These are phyloP conservation scores for Fusarium napiforme DNA, from an alignment of 2,329 filamentous ascomycete species.

Conservation along the genomic window DNA sequence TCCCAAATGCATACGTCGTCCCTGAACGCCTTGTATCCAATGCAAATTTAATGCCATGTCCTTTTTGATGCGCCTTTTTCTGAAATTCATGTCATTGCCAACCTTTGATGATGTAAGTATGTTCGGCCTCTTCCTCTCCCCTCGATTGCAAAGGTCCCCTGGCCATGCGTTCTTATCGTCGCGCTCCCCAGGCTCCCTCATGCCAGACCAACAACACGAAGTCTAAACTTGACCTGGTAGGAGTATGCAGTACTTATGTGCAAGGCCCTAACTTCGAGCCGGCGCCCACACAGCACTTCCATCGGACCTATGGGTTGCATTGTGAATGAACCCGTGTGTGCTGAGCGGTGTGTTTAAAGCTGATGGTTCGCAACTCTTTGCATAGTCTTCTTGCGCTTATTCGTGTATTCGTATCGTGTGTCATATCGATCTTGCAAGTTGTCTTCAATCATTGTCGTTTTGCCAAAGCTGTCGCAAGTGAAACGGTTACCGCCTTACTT, in stretches of 20 bases:
- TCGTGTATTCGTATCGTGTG: constrained; percentile 3
- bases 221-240: background rate
- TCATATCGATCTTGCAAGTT: background rate
- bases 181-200: background rate
- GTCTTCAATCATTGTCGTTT: background rate
- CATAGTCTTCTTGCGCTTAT: background rate
- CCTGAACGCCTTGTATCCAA: constrained; percentile 38
- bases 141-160: background rate
- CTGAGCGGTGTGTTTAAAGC: background rate
- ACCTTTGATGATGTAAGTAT: background rate
- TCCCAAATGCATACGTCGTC: constrained; percentile 8
- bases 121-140: background rate
- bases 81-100: background rate
- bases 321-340: background rate
- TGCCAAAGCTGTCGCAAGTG: background rate
- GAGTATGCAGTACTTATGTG: background rate
- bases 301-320: background rate
- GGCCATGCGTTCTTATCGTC: background rate
- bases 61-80: constrained; percentile 12
- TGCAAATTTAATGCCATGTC: constrained; percentile 30
- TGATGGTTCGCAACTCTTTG: background rate
- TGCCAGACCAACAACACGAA: background rate
- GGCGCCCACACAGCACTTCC: background rate
- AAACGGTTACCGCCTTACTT: background rate
- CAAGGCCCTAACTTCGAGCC: background rate